Evolutionary conservation across 148 eudicot species (phyloP).

Genomic region (Chenopodium berlandieri): DNA sequence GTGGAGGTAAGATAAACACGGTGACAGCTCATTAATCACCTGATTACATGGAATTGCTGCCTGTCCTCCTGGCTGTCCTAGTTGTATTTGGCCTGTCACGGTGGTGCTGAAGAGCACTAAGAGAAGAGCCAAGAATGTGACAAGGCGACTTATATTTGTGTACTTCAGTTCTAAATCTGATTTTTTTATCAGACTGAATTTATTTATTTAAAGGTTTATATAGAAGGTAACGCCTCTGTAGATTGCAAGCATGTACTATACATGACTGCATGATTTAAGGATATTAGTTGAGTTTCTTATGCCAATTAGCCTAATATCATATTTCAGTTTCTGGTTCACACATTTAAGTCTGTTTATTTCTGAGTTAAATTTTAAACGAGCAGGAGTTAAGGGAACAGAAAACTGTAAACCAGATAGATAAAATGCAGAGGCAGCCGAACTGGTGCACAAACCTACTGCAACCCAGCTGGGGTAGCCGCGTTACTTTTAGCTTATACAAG

Average conservation of each 20-base stretch:
- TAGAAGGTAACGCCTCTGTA: background rate
- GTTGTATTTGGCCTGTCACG: background rate
- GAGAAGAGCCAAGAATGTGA: background rate
- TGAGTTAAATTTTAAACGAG: background rate
- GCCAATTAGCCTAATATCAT: background rate
- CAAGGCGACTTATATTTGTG: conserved; percentile 8
- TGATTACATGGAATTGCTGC: conserved; percentile 8
- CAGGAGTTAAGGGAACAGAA: background rate
- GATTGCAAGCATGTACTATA: conserved; percentile 2
- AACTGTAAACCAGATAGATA: background rate
- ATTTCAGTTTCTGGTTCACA: background rate
- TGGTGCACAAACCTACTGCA: background rate
- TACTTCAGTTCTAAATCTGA: background rate
- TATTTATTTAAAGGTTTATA: background rate
- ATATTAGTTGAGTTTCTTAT: conserved; percentile 14
- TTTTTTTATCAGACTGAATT: too few relatives aligned
- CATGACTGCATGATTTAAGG: conserved; percentile 23
- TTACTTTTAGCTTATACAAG: too few relatives aligned
- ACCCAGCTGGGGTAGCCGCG: background rate
- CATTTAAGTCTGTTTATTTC: background rate
- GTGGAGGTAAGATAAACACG: conserved; percentile 26
- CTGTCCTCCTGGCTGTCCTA: background rate
- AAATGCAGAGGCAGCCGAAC: background rate
- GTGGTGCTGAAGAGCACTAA: background rate
- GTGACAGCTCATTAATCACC: conserved; percentile 19